Evolutionary conservation across 331 rosid genomes (phyloP).

Genomic region (Prunus yedoensis): DNA sequence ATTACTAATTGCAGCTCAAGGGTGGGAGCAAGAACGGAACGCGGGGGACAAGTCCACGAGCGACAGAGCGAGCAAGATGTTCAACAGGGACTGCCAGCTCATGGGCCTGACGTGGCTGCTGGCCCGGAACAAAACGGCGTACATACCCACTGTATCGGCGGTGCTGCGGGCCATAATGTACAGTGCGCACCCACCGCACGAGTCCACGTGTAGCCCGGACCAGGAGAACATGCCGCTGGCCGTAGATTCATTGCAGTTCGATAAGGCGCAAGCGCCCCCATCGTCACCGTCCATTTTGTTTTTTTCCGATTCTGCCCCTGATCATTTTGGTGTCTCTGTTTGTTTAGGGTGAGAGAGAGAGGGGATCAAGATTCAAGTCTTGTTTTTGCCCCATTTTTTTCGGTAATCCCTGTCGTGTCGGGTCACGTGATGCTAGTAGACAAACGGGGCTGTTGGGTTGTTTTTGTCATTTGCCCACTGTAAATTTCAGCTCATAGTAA

Average conservation of each 20-base stretch:
- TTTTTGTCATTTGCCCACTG: conserved; percentile 41
- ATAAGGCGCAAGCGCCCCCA: conserved; percentile 36
- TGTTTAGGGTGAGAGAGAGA: not conserved
- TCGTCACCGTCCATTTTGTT: conserved; percentile 41
- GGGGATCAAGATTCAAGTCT: not conserved
- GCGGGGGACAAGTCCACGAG: conserved; percentile 34
- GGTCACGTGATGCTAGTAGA: conserved; percentile 77
- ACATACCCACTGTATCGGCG: conserved; percentile 95
- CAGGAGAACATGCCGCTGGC: conserved; percentile 99
- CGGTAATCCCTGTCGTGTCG: conserved; percentile 31
- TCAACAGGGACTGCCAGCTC: conserved; percentile 84
- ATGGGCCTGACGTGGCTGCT: conserved; percentile 97
- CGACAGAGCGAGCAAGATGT: conserved; percentile 79
- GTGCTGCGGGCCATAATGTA: conserved; percentile 91
- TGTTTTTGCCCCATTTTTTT: conserved; percentile 23
- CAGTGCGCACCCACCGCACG: conserved; percentile 77
- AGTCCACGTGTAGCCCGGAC: conserved; percentile 88
- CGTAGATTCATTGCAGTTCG: conserved; percentile 88
- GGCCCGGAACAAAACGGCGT: conserved; percentile 81
- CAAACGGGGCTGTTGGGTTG: conserved; percentile 40
- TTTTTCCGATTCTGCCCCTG: conserved; percentile 49
- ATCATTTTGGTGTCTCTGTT: conserved; percentile 26
- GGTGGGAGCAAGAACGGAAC: conserved; percentile 53
- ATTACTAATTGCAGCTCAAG: conserved; percentile 39
- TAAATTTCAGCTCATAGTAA: conserved; percentile 36